phyloP scores from a whole-genome alignment of 2,329 filamentous ascomycete species.

The Teratosphaeria pseudoeucalypti region DNA sequence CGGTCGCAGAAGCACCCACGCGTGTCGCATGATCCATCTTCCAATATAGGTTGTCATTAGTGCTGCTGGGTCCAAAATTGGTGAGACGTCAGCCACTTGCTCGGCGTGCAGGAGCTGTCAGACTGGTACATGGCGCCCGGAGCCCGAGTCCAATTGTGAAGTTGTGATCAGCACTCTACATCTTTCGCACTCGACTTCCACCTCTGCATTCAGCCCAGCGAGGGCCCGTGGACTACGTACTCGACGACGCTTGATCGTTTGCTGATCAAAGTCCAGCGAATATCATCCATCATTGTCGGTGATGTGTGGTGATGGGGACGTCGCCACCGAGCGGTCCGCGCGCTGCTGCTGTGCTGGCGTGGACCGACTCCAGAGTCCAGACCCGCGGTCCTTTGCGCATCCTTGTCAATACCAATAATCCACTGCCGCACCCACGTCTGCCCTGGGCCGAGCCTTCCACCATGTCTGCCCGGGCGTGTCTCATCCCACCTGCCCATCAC shows the following conservation, averaged over 20 bases:
- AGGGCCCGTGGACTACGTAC: too few relatives aligned
- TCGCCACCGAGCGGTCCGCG: neutral
- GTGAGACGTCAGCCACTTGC: neutral
- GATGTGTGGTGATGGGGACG: neutral
- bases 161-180: neutral
- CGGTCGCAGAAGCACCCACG: neutral
- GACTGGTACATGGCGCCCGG: neutral
- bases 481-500: neutral
- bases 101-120: neutral
- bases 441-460: neutral
- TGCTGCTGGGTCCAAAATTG: neutral
- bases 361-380: neutral
- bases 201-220: neutral
- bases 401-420: neutral
- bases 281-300: too few relatives aligned
- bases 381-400: neutral
- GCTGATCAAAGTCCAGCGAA: too few relatives aligned
- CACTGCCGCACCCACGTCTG: neutral
- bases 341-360: neutral
- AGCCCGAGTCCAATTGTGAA: neutral
- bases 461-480: neutral
- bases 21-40: neutral
- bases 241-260: too few relatives aligned
- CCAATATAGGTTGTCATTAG: too few relatives aligned
- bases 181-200: neutral